Percentiles rank a stretch among this genome's conserved stretches.
Conservation (phyloP, 2,329 filamentous ascomycete genomes). For the Ramularia endophylla region DNA sequence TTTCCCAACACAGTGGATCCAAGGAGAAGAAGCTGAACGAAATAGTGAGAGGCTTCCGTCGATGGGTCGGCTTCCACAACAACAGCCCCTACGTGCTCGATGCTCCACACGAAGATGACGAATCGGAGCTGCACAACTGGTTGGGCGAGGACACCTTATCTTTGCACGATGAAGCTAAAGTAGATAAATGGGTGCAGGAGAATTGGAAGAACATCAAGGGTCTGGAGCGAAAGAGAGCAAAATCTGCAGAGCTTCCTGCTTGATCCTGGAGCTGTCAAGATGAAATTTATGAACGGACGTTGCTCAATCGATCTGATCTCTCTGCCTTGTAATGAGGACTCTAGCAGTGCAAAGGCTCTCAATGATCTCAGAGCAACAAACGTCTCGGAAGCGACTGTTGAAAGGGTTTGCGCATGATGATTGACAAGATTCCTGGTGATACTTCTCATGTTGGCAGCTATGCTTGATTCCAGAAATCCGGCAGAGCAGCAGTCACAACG, state of each 20-base stretch:
- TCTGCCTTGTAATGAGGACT: no score
- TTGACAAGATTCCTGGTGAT: no score
- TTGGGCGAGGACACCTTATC: conserved; percentile 6
- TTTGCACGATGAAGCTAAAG: conserved; percentile 9
- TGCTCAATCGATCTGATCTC: no score
- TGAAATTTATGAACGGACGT: no score
- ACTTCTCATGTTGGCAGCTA: no score
- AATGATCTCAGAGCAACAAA: no score
- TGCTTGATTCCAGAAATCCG: no score
- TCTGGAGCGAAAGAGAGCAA: conserved; percentile 15
- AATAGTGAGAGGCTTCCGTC: conserved; percentile 25
- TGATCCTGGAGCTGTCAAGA: no score
- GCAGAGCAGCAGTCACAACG: no score
- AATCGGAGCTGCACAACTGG: conserved; percentile 19
- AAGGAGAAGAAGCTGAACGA: conserved; percentile 21
- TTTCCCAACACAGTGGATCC: conserved; percentile 13
- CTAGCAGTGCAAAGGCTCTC: no score
- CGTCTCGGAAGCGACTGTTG: no score
- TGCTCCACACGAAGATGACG: conserved; percentile 15
- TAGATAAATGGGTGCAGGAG: conserved; percentile 18
- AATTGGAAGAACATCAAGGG: conserved; percentile 24
- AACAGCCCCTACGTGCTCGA: conserved; percentile 11
- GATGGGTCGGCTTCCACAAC: conserved; percentile 19
- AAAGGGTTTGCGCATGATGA: no score
- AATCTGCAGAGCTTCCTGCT: neutral